A percentile compares a stretch with the other conserved stretches of the same genome.
These are phyloP conservation scores for Dalbergia cochinchinensis DNA, from an alignment of 306 rosid genomes.

Conservation along the genomic window DNA sequence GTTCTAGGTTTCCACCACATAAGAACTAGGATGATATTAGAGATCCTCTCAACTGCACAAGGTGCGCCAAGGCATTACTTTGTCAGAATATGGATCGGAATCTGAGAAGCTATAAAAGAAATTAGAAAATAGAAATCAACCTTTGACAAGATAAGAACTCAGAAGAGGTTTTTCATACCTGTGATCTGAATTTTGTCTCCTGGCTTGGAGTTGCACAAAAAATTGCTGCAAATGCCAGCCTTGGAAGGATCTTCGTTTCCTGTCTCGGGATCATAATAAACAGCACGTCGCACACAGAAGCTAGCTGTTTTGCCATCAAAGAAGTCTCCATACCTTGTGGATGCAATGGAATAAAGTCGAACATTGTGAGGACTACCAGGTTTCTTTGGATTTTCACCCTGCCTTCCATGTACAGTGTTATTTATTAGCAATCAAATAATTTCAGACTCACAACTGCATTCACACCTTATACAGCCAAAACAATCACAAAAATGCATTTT, in stretches of 20 bases:
- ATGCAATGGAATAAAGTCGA: constrained; percentile 94
- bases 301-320: constrained; percentile 96
- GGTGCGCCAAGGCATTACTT: background rate
- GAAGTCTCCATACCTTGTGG: constrained; percentile 90
- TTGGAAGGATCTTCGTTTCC: constrained; percentile 94
- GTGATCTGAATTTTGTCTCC: constrained; percentile 93
- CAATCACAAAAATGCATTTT: constrained; percentile 9
- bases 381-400: constrained; percentile 98
- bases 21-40: too few relatives aligned
- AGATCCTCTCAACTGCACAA: constrained; percentile 5
- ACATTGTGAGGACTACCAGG: constrained; percentile 88
- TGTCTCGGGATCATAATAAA: constrained; percentile 89
- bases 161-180: constrained; percentile 60
- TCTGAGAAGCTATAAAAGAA: constrained; percentile 22
- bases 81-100: constrained; percentile 5
- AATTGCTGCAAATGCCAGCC: constrained; percentile 93
- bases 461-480: background rate
- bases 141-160: constrained; percentile 18
- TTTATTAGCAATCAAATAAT: constrained; percentile 23
- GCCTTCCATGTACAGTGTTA: constrained; percentile 47
- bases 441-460: background rate
- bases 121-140: constrained; percentile 6
- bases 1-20: too few relatives aligned
- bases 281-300: constrained; percentile 96
- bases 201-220: constrained; percentile 84